Conservation (phyloP, 768 basidiomycete genomes). For the Rhizopogon vinicolor region DNA sequence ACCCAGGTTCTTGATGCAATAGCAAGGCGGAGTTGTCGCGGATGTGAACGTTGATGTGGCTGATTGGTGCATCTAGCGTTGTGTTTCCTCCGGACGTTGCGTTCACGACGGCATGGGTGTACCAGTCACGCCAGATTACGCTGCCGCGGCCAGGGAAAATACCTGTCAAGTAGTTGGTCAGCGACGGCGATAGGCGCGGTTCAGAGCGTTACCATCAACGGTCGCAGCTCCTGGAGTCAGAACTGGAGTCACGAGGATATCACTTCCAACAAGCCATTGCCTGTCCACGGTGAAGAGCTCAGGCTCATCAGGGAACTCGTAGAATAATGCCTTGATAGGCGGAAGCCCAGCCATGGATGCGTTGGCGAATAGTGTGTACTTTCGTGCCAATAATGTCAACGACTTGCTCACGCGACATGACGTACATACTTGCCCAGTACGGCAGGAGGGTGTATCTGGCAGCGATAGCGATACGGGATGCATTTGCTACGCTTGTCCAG, state of each 20-base stretch:
- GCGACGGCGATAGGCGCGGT: not conserved
- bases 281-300: constrained; percentile 56
- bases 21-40: constrained; percentile 64
- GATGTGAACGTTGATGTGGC: constrained; percentile 74
- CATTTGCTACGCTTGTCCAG: constrained; percentile 77
- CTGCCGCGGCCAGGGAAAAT: constrained; percentile 60
- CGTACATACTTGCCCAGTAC: constrained; percentile 58
- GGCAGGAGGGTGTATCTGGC: constrained; percentile 69
- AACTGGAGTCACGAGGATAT: constrained; percentile 70
- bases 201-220: constrained; percentile 48
- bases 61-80: constrained; percentile 59
- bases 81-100: constrained; percentile 35
- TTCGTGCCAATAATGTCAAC: constrained; percentile 1
- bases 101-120: constrained; percentile 55
- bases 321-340: constrained; percentile 72
- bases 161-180: constrained; percentile 29
- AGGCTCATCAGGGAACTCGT: constrained; percentile 69
- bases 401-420: too few relatives aligned
- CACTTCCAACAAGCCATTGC: constrained; percentile 70
- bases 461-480: constrained; percentile 67
- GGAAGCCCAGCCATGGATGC: constrained; percentile 63
- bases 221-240: constrained; percentile 39
- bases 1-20: constrained; percentile 55
- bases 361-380: constrained; percentile 75
- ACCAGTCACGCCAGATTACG: constrained; percentile 71